Evolutionary conservation across 345 rosid genomes (phyloP).

Genomic region (Populus tremula): DNA sequence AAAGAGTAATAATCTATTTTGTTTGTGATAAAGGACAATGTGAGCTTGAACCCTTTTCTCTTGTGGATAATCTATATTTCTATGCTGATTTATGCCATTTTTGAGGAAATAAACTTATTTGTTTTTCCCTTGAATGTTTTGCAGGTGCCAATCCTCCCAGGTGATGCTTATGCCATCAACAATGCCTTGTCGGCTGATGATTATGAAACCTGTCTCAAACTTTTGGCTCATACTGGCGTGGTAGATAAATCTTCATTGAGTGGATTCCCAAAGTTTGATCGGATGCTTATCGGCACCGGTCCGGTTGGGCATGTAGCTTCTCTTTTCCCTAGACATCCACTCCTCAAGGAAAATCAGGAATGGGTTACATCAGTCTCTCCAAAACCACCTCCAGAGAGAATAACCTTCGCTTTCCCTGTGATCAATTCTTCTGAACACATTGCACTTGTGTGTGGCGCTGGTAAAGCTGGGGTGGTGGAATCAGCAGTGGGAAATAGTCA

Average conservation of each 20-base stretch:
- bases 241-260: background rate
- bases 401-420: background rate
- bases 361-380: background rate
- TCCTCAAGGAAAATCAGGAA: background rate
- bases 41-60: background rate
- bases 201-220: background rate
- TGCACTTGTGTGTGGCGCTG: background rate
- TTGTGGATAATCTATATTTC: background rate
- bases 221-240: background rate
- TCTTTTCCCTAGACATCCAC: background rate
- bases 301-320: background rate
- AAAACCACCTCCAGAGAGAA: background rate
- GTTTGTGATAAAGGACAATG: background rate
- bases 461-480: background rate
- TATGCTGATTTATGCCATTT: background rate
- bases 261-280: background rate
- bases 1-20: too few species aligned
- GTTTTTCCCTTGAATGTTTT: too few species aligned
- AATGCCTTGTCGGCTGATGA: background rate
- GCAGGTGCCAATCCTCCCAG: background rate
- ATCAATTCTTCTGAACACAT: background rate
- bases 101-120: background rate
- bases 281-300: background rate
- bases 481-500: too few species aligned
- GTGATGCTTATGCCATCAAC: background rate